phyloP scores from a whole-genome alignment of 768 basidiomycete species.

The Lepiota brunneoincarnata region DNA sequence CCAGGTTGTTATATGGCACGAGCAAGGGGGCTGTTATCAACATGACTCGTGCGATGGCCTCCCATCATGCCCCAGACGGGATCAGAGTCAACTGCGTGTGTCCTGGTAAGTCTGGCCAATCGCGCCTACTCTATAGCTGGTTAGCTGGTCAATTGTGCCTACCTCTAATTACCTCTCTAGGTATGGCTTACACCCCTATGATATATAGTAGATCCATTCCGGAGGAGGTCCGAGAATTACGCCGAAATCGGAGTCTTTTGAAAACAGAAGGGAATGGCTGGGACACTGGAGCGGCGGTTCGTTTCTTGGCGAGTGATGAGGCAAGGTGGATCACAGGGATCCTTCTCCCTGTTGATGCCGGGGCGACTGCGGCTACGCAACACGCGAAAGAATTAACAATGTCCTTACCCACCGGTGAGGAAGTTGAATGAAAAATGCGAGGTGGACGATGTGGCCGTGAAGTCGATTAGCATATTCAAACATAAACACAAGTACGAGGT shows the following conservation, averaged over 20 bases:
- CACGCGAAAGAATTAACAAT: constrained; percentile 3
- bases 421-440: background rate
- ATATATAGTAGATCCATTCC: constrained; percentile 34
- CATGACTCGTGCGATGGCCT: constrained; percentile 44
- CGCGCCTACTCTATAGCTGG: background rate
- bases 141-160: too few species aligned
- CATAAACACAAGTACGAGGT: background rate
- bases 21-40: constrained; percentile 42
- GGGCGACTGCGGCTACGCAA: constrained; percentile 31
- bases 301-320: constrained; percentile 40
- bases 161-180: constrained; percentile 15
- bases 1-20: constrained; percentile 38
- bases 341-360: constrained; percentile 39
- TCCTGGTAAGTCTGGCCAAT: constrained; percentile 28
- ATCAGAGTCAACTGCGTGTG: constrained; percentile 41
- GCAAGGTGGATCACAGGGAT: constrained; percentile 43
- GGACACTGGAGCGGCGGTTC: constrained; percentile 37
- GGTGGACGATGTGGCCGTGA: too few species aligned
- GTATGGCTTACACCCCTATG: constrained; percentile 42
- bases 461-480: background rate
- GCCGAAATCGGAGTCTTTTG: constrained; percentile 33
- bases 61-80: constrained; percentile 36
- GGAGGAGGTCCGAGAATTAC: constrained; percentile 32
- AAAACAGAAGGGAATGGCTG: constrained; percentile 43
- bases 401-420: constrained; percentile 4